Conservation (phyloP, 2,329 filamentous ascomycete genomes). For the Cladophialophora chaetospira region DNA sequence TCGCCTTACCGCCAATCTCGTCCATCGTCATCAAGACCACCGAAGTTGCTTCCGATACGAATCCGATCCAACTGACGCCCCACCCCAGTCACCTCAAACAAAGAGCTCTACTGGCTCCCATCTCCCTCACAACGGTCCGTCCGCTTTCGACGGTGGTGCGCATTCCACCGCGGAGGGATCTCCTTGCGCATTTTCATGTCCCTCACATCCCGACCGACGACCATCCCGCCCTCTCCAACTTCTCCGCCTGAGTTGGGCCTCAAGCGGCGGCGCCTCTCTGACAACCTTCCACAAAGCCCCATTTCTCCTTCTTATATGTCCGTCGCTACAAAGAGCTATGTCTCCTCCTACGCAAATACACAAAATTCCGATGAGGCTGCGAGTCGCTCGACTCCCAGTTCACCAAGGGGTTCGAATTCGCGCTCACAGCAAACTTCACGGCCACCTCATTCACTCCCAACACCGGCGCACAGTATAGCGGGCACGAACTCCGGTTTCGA, state of each 20-base stretch:
- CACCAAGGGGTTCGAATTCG: constrained; percentile 43
- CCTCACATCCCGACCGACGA: constrained; percentile 35
- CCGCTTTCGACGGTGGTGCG: constrained; percentile 17
- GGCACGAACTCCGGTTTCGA: constrained; percentile 39
- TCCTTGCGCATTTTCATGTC: constrained; percentile 30
- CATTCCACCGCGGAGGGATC: constrained; percentile 8
- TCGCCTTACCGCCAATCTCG: not conserved
- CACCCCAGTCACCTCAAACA: not conserved
- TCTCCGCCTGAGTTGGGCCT: constrained; percentile 44
- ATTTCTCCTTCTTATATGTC: constrained; percentile 53
- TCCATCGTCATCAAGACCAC: constrained; percentile 1
- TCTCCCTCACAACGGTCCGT: constrained; percentile 3
- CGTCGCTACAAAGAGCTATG: constrained; percentile 53
- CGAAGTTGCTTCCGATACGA: constrained; percentile 9
- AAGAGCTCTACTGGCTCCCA: constrained; percentile 1
- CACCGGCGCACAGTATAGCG: constrained; percentile 49
- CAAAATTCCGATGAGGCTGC: constrained; percentile 38
- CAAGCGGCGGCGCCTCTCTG: constrained; percentile 36
- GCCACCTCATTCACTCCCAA: constrained; percentile 47
- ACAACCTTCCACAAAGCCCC: constrained; percentile 29
- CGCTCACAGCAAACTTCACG: constrained; percentile 45
- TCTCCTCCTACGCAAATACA: constrained; percentile 47
- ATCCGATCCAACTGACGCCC: constrained; percentile 11
- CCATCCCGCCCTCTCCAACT: constrained; percentile 46
- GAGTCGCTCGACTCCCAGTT: constrained; percentile 44